Evolutionary conservation across 805 yeast species (phyloP).

Genomic region (Nakazawaea ernobii): DNA sequence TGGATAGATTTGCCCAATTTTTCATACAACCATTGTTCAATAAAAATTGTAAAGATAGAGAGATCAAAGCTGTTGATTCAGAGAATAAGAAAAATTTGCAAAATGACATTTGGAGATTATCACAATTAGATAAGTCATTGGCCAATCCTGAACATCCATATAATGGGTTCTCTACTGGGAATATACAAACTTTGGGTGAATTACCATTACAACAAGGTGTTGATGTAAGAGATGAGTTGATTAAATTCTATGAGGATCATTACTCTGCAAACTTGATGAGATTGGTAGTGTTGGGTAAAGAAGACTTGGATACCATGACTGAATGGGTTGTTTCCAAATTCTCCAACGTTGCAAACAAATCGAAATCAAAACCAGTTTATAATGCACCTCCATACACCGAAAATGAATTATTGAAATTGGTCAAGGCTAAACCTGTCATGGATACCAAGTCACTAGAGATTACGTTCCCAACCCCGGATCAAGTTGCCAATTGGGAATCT

Average conservation of each 20-base stretch:
- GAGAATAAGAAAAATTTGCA: constrained; percentile 94
- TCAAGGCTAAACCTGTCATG: constrained; percentile 77
- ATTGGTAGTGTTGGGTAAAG: constrained; percentile 78
- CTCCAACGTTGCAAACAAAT: constrained; percentile 50
- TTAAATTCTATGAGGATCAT: constrained; percentile 63
- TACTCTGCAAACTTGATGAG: constrained; percentile 90
- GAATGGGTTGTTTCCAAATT: constrained; percentile 67
- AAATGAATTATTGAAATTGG: constrained; percentile 45
- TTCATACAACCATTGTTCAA: constrained; percentile 80
- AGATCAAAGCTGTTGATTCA: constrained; percentile 90
- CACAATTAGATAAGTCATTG: constrained; percentile 74
- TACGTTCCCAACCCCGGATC: constrained; percentile 72
- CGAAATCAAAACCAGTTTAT: constrained; percentile 39
- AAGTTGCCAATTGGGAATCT: constrained; percentile 56
- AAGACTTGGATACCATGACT: constrained; percentile 65
- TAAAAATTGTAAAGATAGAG: constrained; percentile 76
- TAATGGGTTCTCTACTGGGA: constrained; percentile 88
- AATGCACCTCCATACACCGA: constrained; percentile 41
- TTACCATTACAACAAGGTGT: constrained; percentile 54
- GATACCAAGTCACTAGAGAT: constrained; percentile 65
- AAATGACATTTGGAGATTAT: constrained; percentile 81
- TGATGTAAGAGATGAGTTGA: constrained; percentile 75
- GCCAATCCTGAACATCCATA: constrained; percentile 77
- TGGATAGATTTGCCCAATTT: constrained; percentile 90
- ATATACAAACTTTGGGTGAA: constrained; percentile 63